Conservation (phyloP, 2,329 filamentous ascomycete genomes). For the Colletotrichum phormii region DNA sequence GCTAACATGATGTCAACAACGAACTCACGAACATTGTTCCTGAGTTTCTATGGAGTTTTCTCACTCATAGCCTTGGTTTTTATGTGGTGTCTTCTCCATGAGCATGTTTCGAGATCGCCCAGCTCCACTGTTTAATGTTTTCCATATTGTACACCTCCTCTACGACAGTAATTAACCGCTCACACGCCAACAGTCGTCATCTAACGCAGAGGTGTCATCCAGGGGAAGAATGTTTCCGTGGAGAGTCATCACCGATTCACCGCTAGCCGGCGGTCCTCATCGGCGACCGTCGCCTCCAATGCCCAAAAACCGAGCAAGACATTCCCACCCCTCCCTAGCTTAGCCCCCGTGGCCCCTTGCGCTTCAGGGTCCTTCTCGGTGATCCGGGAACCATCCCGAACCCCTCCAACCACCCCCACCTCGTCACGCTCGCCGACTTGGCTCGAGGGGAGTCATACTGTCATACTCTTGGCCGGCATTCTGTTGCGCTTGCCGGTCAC, state of each 20-base stretch:
- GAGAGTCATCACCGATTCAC: neutral
- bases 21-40: neutral
- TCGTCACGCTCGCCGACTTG: slow-evolving; percentile 1
- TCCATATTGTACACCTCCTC: neutral
- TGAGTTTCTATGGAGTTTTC: neutral
- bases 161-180: neutral
- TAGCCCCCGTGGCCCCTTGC: neutral
- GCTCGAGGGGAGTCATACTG: slow-evolving; percentile 7
- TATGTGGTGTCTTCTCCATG: neutral
- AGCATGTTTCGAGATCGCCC: neutral
- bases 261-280: neutral
- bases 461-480: neutral
- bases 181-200: neutral
- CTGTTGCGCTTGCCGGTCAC: neutral
- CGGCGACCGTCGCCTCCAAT: neutral
- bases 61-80: neutral
- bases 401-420: neutral
- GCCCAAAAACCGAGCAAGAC: neutral
- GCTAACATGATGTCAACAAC: slow-evolving; percentile 25
- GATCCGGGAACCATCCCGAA: slow-evolving; percentile 30
- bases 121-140: slow-evolving; percentile 8
- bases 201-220: neutral
- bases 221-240: neutral
- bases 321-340: neutral
- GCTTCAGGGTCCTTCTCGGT: neutral